Conservation (phyloP, 2,329 filamentous ascomycete genomes). For the Penicillium sp. region DNA sequence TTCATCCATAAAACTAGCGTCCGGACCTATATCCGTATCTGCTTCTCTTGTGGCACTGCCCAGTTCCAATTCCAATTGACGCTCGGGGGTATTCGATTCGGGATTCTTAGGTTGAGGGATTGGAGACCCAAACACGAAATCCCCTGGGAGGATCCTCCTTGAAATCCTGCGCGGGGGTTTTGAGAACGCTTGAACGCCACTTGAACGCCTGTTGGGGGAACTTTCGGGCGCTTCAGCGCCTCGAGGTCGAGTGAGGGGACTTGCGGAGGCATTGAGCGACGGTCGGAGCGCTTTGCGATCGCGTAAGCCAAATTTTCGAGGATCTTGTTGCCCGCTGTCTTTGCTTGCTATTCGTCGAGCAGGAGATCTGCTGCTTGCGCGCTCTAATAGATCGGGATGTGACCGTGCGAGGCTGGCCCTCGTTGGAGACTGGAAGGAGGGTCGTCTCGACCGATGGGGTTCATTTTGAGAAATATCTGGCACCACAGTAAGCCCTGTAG, state of each 20-base stretch:
- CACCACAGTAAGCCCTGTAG: slow-evolving; percentile 39
- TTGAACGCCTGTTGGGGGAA: slow-evolving; percentile 24
- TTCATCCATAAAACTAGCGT: slow-evolving; percentile 19
- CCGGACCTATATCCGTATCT: slow-evolving; percentile 15
- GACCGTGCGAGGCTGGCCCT: slow-evolving; percentile 55
- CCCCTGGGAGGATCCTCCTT: slow-evolving; percentile 25
- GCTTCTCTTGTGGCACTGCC: slow-evolving; percentile 24
- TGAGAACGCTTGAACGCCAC: slow-evolving; percentile 30
- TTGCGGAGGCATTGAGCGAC: slow-evolving; percentile 25
- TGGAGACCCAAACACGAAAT: slow-evolving; percentile 26
- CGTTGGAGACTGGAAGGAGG: slow-evolving; percentile 60
- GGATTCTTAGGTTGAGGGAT: slow-evolving; percentile 7
- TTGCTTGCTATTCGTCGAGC: slow-evolving; percentile 22
- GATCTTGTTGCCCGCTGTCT: slow-evolving; percentile 12
- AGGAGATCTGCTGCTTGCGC: slow-evolving; percentile 36
- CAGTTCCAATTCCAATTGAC: slow-evolving; percentile 28
- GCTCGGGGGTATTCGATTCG: slow-evolving; percentile 23
- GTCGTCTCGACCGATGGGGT: slow-evolving; percentile 32
- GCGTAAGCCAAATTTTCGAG: slow-evolving; percentile 26
- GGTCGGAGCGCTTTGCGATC: slow-evolving; percentile 33
- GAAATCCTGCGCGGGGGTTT: slow-evolving; percentile 32
- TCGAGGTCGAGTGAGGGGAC: slow-evolving; percentile 18
- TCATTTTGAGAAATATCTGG: slow-evolving; percentile 24
- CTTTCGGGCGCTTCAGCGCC: slow-evolving; percentile 11
- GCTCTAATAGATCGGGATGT: slow-evolving; percentile 51